Conservation (phyloP, 2,329 filamentous ascomycete species). For the Gremmenia infestans region DNA sequence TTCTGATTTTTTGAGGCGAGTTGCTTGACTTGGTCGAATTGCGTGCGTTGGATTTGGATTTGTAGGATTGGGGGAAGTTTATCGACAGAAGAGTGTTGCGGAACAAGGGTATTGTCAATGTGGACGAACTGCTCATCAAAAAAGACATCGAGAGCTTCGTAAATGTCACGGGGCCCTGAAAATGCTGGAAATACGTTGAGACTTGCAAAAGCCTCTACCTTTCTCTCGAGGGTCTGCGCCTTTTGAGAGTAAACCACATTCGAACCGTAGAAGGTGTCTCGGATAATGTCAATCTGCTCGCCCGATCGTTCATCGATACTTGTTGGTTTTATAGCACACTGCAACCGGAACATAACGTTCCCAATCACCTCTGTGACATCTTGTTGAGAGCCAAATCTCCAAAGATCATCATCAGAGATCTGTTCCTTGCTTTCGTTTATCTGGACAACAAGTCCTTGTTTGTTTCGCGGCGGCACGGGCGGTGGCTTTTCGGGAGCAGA, state of each 20-base stretch:
- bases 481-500: slow-evolving; percentile 29
- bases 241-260: slow-evolving; percentile 56
- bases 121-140: slow-evolving; percentile 77
- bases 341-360: slow-evolving; percentile 84
- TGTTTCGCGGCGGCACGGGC: slow-evolving; percentile 32
- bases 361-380: slow-evolving; percentile 96
- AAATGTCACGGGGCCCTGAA: slow-evolving; percentile 57
- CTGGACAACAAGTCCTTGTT: slow-evolving; percentile 28
- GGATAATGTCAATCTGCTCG: slow-evolving; percentile 77
- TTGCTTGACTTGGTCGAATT: slow-evolving; percentile 58
- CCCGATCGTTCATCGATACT: slow-evolving; percentile 57
- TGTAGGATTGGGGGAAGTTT: slow-evolving; percentile 81
- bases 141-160: slow-evolving; percentile 77
- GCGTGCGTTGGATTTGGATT: slow-evolving; percentile 80
- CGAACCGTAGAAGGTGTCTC: slow-evolving; percentile 62
- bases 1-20: slow-evolving; percentile 68
- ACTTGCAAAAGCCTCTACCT: slow-evolving; percentile 42
- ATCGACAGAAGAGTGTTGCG: slow-evolving; percentile 67
- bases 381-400: slow-evolving; percentile 57
- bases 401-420: slow-evolving; percentile 29
- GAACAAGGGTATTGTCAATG: slow-evolving; percentile 53
- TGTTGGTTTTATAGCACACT: slow-evolving; percentile 76
- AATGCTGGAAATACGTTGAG: slow-evolving; percentile 56
- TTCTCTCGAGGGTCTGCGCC: slow-evolving; percentile 38
- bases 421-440: slow-evolving; percentile 24